Evolutionary conservation across 495 filamentous ascomycete genomes (phyloP), one percentile per base, ranked within the genome.

Genomic region (Clohesyomyces aquaticus): DNA sequence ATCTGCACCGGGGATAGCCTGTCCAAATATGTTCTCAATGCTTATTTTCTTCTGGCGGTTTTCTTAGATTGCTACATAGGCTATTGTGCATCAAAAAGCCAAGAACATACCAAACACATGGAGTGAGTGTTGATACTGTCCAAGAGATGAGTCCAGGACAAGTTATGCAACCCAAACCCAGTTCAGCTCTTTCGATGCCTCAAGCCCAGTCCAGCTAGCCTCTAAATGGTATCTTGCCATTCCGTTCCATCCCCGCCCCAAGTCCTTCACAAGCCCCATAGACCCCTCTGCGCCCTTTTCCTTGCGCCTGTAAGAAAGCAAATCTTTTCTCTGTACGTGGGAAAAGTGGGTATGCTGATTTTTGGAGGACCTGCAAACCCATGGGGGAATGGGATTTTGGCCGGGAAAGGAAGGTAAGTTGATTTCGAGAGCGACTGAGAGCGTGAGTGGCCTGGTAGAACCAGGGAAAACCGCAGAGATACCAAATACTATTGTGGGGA

Each of bases 401-500:
- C 18, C 23, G 18, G 3, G 28, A 43, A 41, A 55, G 25, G 25
- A 23, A 51, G 43, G 14, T 3, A 50, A 50, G 26, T 23, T 11
- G 18, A 53, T 27, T 27, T 18, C n/a, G 50, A 53, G 12, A 35
- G 25, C 22, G 25, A 10, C 25, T 4, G 50, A 41, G 27, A 22
- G 8, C 38, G 53, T 8, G 32, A 8, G n/a, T 25, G 21, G n/a
- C 53, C 4, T 21, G 38, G 35, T 38, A 45, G 38, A 45, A 45
- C 18, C 11, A 29, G 21, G 11, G n/a, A 22, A 45, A 38, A 51
- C 26, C 25, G 45, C 46, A 21, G 10, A 11, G 14, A 42, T 60
- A 60, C 57, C 57, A 60, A 60, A 60, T 60, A 51, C 19, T 26
- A 29, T 2, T n/a, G 53, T 11, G 16, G 47, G 4, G 47, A 11